These are phyloP conservation scores for Huntiella abstrusa DNA, from an alignment of 2,329 filamentous ascomycete species.

Conservation along the genomic window DNA sequence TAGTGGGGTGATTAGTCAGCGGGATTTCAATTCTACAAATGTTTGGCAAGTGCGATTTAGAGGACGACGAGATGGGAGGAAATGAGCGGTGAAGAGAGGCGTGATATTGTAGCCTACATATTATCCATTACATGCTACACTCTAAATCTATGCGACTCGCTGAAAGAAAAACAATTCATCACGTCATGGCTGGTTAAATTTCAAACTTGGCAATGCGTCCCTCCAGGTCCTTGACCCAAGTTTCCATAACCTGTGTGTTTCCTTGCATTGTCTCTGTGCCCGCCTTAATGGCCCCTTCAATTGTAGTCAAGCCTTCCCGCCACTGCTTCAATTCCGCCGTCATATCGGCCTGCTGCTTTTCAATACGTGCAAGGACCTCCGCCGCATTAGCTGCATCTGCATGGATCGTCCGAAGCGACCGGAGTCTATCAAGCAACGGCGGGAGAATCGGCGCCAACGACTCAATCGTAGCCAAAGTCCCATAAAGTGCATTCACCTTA, in stretches of 20 bases:
- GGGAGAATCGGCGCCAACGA: conserved; percentile 70
- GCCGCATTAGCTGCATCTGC: conserved; percentile 68
- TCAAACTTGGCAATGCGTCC: conserved; percentile 41
- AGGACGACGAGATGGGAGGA: too few relatives aligned
- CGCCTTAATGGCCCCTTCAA: conserved; percentile 56
- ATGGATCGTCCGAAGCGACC: conserved; percentile 70
- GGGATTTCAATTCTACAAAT: too few relatives aligned
- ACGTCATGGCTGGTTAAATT: background rate
- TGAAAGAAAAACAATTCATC: too few relatives aligned
- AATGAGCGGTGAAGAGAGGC: too few relatives aligned
- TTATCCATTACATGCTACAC: too few relatives aligned
- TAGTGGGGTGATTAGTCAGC: too few relatives aligned
- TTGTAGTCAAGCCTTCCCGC: conserved; percentile 59
- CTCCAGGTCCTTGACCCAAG: conserved; percentile 79
- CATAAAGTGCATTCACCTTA: conserved; percentile 84
- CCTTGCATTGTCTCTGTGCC: conserved; percentile 51
- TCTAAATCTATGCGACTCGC: too few relatives aligned
- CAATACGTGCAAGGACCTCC: conserved; percentile 57
- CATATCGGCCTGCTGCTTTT: conserved; percentile 66
- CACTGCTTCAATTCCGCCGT: conserved; percentile 68
- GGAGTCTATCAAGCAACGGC: conserved; percentile 63
- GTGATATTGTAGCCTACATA: too few relatives aligned
- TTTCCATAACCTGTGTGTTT: conserved; percentile 72
- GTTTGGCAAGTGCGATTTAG: too few relatives aligned
- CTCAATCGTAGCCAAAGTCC: conserved; percentile 74